These are phyloP conservation scores for Penicillium bialowiezense DNA, from an alignment of 495 filamentous ascomycete species.

Conservation along the genomic window DNA sequence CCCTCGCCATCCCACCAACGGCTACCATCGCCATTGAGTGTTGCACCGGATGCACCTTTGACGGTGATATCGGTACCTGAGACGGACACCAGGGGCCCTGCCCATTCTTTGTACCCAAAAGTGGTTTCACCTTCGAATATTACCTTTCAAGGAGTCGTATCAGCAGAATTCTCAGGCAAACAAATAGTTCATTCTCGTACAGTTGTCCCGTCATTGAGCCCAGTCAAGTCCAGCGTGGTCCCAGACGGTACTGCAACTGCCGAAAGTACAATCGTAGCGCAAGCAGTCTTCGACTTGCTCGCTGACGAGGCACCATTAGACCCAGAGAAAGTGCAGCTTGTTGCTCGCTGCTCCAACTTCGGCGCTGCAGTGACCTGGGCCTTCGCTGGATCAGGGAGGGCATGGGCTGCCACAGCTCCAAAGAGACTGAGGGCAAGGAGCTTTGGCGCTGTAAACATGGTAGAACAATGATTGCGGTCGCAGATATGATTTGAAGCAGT, in stretches of 20 bases:
- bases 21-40: slow-evolving; percentile 39
- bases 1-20: slow-evolving; percentile 48
- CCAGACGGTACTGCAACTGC: slow-evolving; percentile 45
- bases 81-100: slow-evolving; percentile 42
- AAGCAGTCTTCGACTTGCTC: slow-evolving; percentile 39
- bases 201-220: slow-evolving; percentile 39
- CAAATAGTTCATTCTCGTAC: slow-evolving; percentile 9
- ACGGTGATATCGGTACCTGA: slow-evolving; percentile 44
- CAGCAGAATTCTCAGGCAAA: neutral
- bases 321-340: neutral
- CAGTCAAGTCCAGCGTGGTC: slow-evolving; percentile 44
- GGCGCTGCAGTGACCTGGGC: neutral
- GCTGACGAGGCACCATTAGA: slow-evolving; percentile 22
- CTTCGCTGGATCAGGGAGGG: neutral
- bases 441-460: neutral
- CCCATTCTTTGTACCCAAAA: slow-evolving; percentile 49
- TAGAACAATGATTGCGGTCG: neutral
- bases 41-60: slow-evolving; percentile 30
- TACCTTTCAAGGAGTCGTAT: slow-evolving; percentile 21
- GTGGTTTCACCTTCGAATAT: slow-evolving; percentile 47
- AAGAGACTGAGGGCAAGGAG: neutral
- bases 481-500: no score
- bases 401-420: neutral
- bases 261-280: slow-evolving; percentile 44
- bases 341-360: neutral